Percentiles rank a stretch among this genome's conserved stretches.
These are phyloP conservation scores for Komagataea norvegica DNA, from an alignment of 1,139 yeast species.

Conservation along the genomic window DNA sequence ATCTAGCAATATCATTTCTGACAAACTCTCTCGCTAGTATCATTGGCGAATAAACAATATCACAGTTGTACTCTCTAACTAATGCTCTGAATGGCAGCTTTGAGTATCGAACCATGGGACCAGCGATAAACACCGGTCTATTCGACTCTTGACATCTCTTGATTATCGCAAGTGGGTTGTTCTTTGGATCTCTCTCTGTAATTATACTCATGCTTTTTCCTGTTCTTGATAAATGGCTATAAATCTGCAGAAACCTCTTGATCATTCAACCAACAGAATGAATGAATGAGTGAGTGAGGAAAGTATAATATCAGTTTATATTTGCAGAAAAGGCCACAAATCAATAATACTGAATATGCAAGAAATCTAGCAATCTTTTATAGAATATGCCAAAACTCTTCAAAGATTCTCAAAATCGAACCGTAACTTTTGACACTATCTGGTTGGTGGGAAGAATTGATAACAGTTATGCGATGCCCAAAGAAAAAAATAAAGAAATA, in stretches of 20 bases:
- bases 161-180: conserved; percentile 54
- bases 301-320: too few species aligned
- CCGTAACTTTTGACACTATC: too few species aligned
- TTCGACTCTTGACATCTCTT: conserved; percentile 40
- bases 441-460: too few species aligned
- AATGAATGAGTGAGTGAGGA: too few species aligned
- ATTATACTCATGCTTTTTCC: conserved; percentile 4
- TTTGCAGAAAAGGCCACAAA: too few species aligned
- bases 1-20: conserved; percentile 73
- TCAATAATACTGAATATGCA: too few species aligned
- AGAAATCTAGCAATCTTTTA: too few species aligned
- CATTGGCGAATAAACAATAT: conserved; percentile 94
- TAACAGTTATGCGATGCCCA: background rate
- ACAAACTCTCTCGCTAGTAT: conserved; percentile 93
- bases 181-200: conserved; percentile 38
- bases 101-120: conserved; percentile 97
- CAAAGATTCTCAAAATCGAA: too few species aligned
- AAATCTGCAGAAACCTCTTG: background rate
- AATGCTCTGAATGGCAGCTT: conserved; percentile 87
- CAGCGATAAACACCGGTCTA: conserved; percentile 74
- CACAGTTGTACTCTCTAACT: conserved; percentile 68
- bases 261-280: background rate
- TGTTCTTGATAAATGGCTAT: background rate
- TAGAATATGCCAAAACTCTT: too few species aligned
- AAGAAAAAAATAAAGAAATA: too few species aligned